Base-by-base conservation (phyloP, 148 eudicot species). In the Spergularia bocconei region DNA sequence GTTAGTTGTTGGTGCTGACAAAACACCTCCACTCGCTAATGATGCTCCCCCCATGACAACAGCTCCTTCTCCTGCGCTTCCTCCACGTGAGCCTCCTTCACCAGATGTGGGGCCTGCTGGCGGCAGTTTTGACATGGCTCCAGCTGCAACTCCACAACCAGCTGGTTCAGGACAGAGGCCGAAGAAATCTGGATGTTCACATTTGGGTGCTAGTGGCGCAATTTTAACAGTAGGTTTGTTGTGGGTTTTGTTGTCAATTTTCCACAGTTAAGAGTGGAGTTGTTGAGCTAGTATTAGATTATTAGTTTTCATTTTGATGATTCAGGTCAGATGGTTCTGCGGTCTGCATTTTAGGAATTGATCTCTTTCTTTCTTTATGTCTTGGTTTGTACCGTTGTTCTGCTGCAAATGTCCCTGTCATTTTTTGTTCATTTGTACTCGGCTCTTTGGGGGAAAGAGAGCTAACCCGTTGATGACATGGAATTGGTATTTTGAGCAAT, bases 81-180 rank as follows among this genome's bases (percentile, higher is more conserved):
- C 82, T 19, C 59, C 69, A 12, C 48, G 74, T 13, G 69, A 15
- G 33, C 16, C 54, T 23, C 29, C 71, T 48, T 20, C 23, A 29
- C 25, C 55, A 16, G 54, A 50, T 47, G 56, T 5, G 20, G 13
- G 15, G 15, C 66, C 79, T 29, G 38, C 38, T 11, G 44, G 54
- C 41, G 81, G 17, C 14, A 62, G 63, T 39, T 41, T 47, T 38
- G 68, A 39, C 58, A 55, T 63, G 67, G 67, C 80, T 55, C 87
- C 84, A 13, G 62, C 72, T 44, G 74, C 78, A 9, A 80, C 80
- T 9, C 80, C 80, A 15, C 76, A 75, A 61, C 88, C 84, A 7
- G 62, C 74, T 29, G 74, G 39, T 13, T 16, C 68, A 16, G 72
- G 2, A 47, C 73, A 60, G 1, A n/a, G 8, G 33, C 74, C 69